Evolutionary conservation across 352 stramenopile species (phyloP), one percentile per base, ranked within the genome.

Genomic region (Lagenidium giganteum): DNA sequence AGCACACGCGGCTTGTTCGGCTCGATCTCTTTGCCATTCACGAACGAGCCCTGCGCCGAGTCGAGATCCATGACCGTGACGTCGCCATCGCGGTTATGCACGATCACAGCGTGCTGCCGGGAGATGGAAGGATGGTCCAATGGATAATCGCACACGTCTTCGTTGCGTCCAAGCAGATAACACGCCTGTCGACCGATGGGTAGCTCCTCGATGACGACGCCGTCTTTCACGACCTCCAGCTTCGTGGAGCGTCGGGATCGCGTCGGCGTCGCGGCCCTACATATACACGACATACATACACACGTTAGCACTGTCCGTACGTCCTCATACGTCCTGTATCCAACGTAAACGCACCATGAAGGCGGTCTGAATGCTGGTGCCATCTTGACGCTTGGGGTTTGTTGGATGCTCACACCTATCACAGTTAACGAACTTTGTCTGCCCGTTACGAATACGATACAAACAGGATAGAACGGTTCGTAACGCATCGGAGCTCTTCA

Each of bases 71-170:
- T 54, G 11, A 93, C 47, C 17, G 55, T 69, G 1, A 96, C 28
- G 1, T 55, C 42, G 3, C 64, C 70, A 5, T 80, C 40, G 22
- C 73, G 64, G 40, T 83, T 57, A 47, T 95, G 80, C 20, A 83
- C 67, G 29, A 96, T 44, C 8, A 71, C 63, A 5, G 80, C 83
- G 54, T 96, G 86, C 41, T 87, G 68, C 9, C 86, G 67, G 6
- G 81, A 94, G 51, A 92, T 79, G 28, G 74, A 91, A 24, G 77
- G 69, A 51, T 96, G 83, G 39, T 83, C 59, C 41, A 96, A 54
- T 26, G 64, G 64, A 24, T 86, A 71, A 53, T 94, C 79, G 37
- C 73, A 85, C 25, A 75, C 47, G 42, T 90, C 72, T 8, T 79
- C 67, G 40, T 90, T 93, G 29, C 84, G 79, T 0, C 84, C 84